Base-by-base conservation (phyloP, 2,329 filamentous ascomycete species). In the Xylariaceae sp. region DNA sequence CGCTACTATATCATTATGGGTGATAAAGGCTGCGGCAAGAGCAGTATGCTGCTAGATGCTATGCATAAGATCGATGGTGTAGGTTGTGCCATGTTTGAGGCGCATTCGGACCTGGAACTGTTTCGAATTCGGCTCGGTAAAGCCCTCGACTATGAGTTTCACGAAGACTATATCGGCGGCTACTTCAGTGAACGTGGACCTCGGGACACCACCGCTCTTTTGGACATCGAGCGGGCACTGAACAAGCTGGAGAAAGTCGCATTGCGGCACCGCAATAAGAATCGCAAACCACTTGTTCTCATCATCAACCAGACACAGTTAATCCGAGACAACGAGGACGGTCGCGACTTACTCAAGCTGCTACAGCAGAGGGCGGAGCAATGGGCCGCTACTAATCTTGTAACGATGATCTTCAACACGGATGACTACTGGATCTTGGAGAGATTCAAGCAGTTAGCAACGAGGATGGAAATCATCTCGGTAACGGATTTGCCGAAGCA, bases 341-440 rank as follows among this genome's bases (percentile, higher is more conserved):
- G 94, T n/a, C 88, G 88, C 58, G 91, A 97, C 72, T 79, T 99
- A 11, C 85, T 99, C 48, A 94, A 99, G 74, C 84, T 99, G 53
- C 86, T 99, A 35, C 94, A 99, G 71, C 94, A 99, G 72, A 86
- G 92, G 37, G 93, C 94, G 1, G 94, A 99, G 74, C 89, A 94
- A 73, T 99, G 94, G 94, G 93, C 94, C 1, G 94, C 93, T 1
- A 86, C 89, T 17, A 93, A 91, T 65, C 82, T 99, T 7, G 90
- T 95, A 35, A 97, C 94, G 1, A 84, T 91, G 80, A 87, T 99
- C 39, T 92, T 99, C 77, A 97, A 97, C 75, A 92, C 87, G 56
- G 94, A 99, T 74, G 94, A 97, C 72, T 99, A 96, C 75, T 99
- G 94, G 94, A 89, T 99, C 0, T 97, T 97, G 69, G 94, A 99